Evolutionary conservation across 208 protist genomes (phyloP), one percentile per base, ranked within the genome.

Genomic region (Trypanosoma caninum): DNA sequence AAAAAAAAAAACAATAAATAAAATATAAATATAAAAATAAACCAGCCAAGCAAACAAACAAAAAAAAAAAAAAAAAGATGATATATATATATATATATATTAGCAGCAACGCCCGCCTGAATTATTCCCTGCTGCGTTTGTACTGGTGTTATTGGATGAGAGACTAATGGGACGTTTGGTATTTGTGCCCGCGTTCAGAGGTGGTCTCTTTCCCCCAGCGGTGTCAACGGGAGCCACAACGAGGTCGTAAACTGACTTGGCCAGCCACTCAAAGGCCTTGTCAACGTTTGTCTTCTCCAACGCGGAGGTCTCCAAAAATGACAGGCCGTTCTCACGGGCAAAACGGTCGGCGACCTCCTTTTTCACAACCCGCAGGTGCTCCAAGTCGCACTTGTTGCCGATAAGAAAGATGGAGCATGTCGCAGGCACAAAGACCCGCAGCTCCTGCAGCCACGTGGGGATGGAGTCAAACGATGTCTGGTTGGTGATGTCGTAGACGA

Each of bases 401-500:
- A 99, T 97, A 7, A 99, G 84, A 78, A 99, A 98, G 68, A 99
- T 98, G 38, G 97, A 97, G 65, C 98, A 98, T 54, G 97, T 97
- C 54, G 82, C 77, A 8, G 93, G 89, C n/a, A 98, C 97, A 65
- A 99, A 97, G 42, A 97, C 89, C 44, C 97, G 91, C 28, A 99
- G 84, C 84, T 99, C 98, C 77, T 98, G 97, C 47, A 99, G 90
- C 98, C 98, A 99, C 27, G 95, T 94, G 4, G 97, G 95, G 45
- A 99, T 95, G 51, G 97, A 97, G 59, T 99, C 97, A 74, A 98
- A 99, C 9, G 97, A 98, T 9, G 70, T 78, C 38, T 97, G 85
- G 67, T 99, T 99, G 5, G 98, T 96, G 67, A 99, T 99, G 87
- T 99, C 98, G 74, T 99, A 99, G 30, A 99, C 98, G 9, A 99